Evolutionary conservation across 2,329 filamentous ascomycete genomes (phyloP), one percentile per base, ranked within the genome.

Genomic region (Alternaria infectoria): DNA sequence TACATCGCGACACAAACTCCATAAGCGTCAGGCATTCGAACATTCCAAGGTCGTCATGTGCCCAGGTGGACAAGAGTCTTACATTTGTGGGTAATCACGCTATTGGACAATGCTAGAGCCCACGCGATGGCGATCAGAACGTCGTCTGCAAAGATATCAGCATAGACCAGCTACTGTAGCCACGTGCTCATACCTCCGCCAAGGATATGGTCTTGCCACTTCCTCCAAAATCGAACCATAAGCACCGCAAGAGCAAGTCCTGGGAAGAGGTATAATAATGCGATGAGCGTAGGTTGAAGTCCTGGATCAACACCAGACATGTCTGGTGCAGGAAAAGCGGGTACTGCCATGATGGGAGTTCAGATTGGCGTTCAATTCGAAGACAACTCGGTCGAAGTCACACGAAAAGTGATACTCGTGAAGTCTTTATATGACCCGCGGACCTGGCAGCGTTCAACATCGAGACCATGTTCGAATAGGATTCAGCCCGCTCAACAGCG

Each of bases 61-160:
- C 26, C 26, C 26, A 28, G 26, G 26, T 19, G 43, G 43, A 17
- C n/a, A 45, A 45, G 17, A 30, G 17, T 45, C 65, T 64, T 59
- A 71, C 69, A 71, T 13, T 69, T 19, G 47, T 71, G 67, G 3
- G 62, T 64, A 19, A 70, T 64, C 10, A 68, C 57, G 30, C 59
- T 68, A 49, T 70, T 66, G 2, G 49, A 57, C 28, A 67, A 6
- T 13, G 36, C 15, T 11, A 69, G 26, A 15, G 65, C 23, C 67
- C 66, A 67, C 21, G 55, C 69, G 3, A 69, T 3, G 2, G 55
- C 43, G n/a, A 71, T 68, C 44, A 64, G 15, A 5, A 44, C 54
- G 52, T 36, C 30, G 30, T 36, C 30, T 36, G 13, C 30, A 36
- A 15, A 36, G 6, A 36, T 36, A 8, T 36, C 30, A 36, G 30